Base-by-base conservation (phyloP, 2,329 filamentous ascomycete genomes). In the Fusarium euwallaceae region DNA sequence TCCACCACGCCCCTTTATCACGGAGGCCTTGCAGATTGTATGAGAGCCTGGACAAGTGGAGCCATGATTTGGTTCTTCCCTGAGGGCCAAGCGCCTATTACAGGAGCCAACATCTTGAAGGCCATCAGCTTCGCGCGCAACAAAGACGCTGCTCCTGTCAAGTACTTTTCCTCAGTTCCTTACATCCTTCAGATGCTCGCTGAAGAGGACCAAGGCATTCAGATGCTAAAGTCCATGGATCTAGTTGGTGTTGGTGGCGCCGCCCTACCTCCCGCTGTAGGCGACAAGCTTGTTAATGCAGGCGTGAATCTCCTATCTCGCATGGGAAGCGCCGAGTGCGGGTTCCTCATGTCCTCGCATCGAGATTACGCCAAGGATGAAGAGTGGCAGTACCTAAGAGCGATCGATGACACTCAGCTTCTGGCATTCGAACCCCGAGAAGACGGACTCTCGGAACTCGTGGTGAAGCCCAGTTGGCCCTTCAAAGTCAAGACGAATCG, bases 1-100 rank as follows among this genome's bases (percentile, higher is more conserved):
- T 91, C 90, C 0, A 92, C 90, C 0, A 93, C 91, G 4, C 91
- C 91, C 0, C 83, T 93, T 0, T 93, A 92, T 72, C 90, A 92
- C 73, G 91, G 91, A 2, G 91, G 91, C 0, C 85, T 92, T 10
- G 89, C 91, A 1, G 91, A 93, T 77, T 85, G 89, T 22, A 88
- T 92, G 55, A 83, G 91, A 60, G 86, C 90, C 0, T 92, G 91
- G 90, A 88, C 89, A 2, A 90, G 88, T 66, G 86, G 85, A 20
- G 87, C 89, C 0, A 80, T 88, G 75, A 88, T 92, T 3, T 92
- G 90, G 88, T 83, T 92, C 11, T 93, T 92, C 71, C 90, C 91
- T 0, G 87, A 88, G 22, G 87, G 87, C 3, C 81, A 84, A 6
- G 80, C 86, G 0, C 90, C 91, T 0, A 88, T 92, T 17, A 92